A percentile compares a stretch with the other conserved stretches of the same genome.
phyloP scores from a whole-genome alignment of 108 stramenopile genomes.

The Nitzschia putrida region DNA sequence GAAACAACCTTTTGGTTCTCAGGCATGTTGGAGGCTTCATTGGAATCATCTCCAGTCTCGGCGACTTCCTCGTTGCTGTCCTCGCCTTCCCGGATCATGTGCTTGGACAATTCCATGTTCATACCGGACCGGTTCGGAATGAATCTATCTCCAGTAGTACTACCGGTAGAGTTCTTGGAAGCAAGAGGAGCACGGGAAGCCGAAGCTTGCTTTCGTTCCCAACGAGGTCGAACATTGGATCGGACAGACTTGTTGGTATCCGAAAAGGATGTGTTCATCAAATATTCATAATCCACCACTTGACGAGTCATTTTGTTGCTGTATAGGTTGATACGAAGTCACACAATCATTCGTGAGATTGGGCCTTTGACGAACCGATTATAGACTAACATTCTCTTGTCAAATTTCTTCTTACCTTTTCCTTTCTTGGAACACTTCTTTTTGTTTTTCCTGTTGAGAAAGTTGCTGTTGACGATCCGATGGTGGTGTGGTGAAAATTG shows the following conservation, averaged over 20 bases:
- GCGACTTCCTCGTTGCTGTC: conserved; percentile 61
- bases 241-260: conserved; percentile 79
- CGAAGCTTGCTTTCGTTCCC: conserved; percentile 72
- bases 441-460: no score
- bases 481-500: no score
- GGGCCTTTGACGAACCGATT: no score
- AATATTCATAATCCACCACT: conserved; percentile 83
- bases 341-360: no score
- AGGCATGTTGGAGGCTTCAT: conserved; percentile 11
- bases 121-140: conserved; percentile 74
- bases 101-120: conserved; percentile 73
- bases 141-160: conserved; percentile 57
- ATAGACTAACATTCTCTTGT: no score
- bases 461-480: no score
- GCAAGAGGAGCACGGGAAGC: conserved; percentile 19
- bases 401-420: no score
- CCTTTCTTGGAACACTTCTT: no score
- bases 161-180: conserved; percentile 15
- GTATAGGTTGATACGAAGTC: no score
- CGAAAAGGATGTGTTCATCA: conserved; percentile 81
- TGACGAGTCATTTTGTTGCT: conserved; percentile 61
- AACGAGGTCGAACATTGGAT: conserved; percentile 74
- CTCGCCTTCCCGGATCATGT: conserved; percentile 53
- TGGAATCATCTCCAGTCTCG: conserved; percentile 33
- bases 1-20: conserved; percentile 64